These are phyloP conservation scores for Aspergillus sp. DNA, from an alignment of 2,329 filamentous ascomycete species.

Conservation along the genomic window DNA sequence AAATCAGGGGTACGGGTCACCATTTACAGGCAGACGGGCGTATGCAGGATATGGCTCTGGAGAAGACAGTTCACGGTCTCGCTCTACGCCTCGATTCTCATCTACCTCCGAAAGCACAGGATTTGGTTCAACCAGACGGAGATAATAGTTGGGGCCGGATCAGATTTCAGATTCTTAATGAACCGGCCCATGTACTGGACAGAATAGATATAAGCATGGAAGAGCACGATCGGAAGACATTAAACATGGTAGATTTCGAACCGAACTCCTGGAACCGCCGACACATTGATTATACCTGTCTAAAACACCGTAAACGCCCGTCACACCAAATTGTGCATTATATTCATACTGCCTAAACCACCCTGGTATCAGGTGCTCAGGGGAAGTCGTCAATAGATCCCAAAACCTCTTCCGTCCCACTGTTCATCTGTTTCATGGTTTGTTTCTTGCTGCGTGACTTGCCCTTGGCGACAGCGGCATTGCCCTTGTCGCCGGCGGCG, in stretches of 20 bases:
- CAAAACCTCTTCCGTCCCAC: slow-evolving; percentile 37
- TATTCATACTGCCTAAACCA: slow-evolving; percentile 2
- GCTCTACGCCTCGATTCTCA: slow-evolving; percentile 29
- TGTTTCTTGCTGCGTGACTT: slow-evolving; percentile 28
- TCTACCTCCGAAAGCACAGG: slow-evolving; percentile 34
- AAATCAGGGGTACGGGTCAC: slow-evolving; percentile 9
- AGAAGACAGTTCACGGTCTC: slow-evolving; percentile 28
- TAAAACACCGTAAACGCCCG: slow-evolving; percentile 1
- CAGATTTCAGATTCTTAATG: too few species aligned
- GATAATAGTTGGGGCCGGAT: slow-evolving; percentile 16
- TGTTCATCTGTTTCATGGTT: slow-evolving; percentile 19
- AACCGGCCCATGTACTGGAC: background rate
- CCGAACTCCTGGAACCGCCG: too few species aligned
- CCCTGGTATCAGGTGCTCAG: slow-evolving; percentile 7
- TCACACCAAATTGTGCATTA: background rate
- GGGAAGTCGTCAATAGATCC: slow-evolving; percentile 34
- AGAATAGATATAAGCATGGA: background rate
- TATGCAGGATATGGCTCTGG: slow-evolving; percentile 20
- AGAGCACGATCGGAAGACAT: background rate
- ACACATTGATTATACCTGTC: background rate
- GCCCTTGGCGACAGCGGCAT: slow-evolving; percentile 18
- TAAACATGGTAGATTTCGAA: background rate
- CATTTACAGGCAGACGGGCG: slow-evolving; percentile 11
- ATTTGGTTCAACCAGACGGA: slow-evolving; percentile 42
- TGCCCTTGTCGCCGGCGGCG: slow-evolving; percentile 26